Conservation (phyloP, 1,284 basidiomycete species). For the Apiotrichum domesticum region DNA sequence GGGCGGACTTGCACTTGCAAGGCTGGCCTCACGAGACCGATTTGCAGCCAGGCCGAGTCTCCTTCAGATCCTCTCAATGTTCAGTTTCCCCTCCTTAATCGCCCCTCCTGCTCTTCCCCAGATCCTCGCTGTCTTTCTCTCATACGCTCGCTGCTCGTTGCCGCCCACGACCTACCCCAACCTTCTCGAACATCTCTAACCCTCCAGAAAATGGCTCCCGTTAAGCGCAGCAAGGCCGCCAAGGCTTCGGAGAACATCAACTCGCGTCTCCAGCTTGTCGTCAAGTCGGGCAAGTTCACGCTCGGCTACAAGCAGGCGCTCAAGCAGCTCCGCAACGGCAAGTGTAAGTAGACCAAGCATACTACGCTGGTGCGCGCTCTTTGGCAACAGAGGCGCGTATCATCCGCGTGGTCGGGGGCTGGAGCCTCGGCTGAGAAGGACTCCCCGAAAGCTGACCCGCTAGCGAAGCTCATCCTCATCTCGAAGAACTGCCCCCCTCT, state of each 20-base stretch:
- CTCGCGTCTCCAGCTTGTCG: constrained; percentile 90
- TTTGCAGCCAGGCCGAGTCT: no score
- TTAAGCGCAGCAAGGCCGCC: constrained; percentile 87
- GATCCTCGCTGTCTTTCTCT: constrained; percentile 3
- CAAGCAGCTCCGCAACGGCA: constrained; percentile 97
- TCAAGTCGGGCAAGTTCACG: constrained; percentile 81
- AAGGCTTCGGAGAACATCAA: constrained; percentile 94
- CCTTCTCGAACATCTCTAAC: no score
- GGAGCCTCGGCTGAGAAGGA: constrained; percentile 81
- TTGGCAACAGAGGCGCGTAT: background rate
- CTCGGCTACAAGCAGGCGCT: constrained; percentile 95
- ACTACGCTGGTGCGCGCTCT: background rate
- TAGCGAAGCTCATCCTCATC: constrained; percentile 97
- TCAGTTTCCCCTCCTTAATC: background rate
- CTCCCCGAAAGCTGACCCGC: constrained; percentile 59
- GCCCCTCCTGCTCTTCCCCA: background rate
- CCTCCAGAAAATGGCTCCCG: constrained; percentile 66
- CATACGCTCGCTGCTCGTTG: background rate
- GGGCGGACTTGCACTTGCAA: no score
- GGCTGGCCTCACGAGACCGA: no score
- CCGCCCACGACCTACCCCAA: background rate
- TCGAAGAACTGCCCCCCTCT: constrained; percentile 98
- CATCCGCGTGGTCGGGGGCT: constrained; percentile 4
- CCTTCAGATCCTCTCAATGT: no score
- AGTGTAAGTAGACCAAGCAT: constrained; percentile 62